phyloP scores from a whole-genome alignment of 164 flowering plant species.

The Chloranthus sessilifolius region DNA sequence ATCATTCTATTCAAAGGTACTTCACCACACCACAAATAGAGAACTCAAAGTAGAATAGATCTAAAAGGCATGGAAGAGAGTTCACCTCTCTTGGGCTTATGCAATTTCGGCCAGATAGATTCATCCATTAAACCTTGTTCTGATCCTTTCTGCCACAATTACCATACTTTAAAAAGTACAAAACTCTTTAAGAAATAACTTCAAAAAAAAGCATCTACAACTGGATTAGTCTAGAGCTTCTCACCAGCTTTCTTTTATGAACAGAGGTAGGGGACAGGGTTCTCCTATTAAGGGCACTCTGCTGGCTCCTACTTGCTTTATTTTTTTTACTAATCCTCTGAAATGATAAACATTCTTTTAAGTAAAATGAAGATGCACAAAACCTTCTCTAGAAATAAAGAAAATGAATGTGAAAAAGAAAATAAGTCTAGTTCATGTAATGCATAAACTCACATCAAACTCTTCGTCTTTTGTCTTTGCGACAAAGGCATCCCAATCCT shows the following conservation, averaged over 20 bases:
- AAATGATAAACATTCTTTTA: not conserved
- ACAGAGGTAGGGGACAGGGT: conserved; percentile 6
- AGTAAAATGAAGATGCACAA: not conserved
- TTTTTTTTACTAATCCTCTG: conserved; percentile 28
- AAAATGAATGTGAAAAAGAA: not conserved
- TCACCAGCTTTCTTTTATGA: conserved; percentile 25
- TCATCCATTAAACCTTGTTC: conserved; percentile 17
- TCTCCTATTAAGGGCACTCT: conserved; percentile 20
- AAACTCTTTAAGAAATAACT: not conserved
- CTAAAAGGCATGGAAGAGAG: not conserved
- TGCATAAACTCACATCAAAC: conserved; percentile 20
- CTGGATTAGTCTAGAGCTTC: not conserved
- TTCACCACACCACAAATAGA: not conserved
- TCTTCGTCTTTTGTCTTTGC: conserved; percentile 28
- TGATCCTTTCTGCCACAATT: conserved; percentile 19
- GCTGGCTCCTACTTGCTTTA: conserved; percentile 28
- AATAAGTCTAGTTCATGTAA: not conserved
- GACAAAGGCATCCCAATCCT: conserved; percentile 30
- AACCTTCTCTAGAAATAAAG: not conserved
- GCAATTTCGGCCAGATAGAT: conserved; percentile 13
- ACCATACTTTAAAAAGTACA: not conserved
- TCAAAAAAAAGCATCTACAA: not conserved
- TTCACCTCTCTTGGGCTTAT: conserved; percentile 22
- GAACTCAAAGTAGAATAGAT: not conserved
- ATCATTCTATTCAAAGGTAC: no score